Evolutionary conservation across 1,284 basidiomycete genomes (phyloP).

Genomic region (Takashimella tepidaria): DNA sequence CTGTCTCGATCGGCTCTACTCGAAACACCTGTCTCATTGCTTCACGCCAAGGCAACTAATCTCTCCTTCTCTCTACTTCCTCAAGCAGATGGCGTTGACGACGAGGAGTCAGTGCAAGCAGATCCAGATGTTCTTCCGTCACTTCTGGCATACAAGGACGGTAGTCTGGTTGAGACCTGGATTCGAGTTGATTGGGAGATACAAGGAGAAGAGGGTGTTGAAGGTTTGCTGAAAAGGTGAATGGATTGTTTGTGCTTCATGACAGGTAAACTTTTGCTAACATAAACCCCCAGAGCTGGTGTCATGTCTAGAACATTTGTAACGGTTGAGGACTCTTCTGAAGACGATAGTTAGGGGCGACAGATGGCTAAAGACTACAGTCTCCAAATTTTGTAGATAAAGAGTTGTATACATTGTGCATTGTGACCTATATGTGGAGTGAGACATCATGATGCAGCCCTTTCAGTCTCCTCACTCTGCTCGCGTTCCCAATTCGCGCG

Average conservation of each 20-base stretch:
- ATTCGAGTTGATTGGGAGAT: slow-evolving; percentile 44
- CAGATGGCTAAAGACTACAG: background rate
- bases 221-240: slow-evolving; percentile 33
- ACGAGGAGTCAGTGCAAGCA: slow-evolving; percentile 11
- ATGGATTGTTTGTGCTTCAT: slow-evolving; percentile 6
- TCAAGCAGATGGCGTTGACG: slow-evolving; percentile 5
- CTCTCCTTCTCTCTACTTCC: slow-evolving; percentile 38
- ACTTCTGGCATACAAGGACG: slow-evolving; percentile 41
- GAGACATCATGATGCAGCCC: background rate
- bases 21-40: slow-evolving; percentile 14
- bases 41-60: slow-evolving; percentile 36
- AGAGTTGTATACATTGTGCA: background rate
- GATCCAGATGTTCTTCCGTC: slow-evolving; percentile 47
- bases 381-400: background rate
- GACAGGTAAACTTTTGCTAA: background rate
- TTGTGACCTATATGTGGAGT: background rate
- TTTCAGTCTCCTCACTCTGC: background rate
- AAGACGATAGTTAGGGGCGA: background rate
- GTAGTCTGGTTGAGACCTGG: slow-evolving; percentile 36
- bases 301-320: background rate
- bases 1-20: slow-evolving; percentile 5
- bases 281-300: background rate
- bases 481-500: slow-evolving; percentile 25
- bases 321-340: background rate
- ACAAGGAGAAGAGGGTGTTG: slow-evolving; percentile 25